These are phyloP conservation scores for Penicillium brasilianum DNA, from an alignment of 2,329 filamentous ascomycete species.

Conservation along the genomic window DNA sequence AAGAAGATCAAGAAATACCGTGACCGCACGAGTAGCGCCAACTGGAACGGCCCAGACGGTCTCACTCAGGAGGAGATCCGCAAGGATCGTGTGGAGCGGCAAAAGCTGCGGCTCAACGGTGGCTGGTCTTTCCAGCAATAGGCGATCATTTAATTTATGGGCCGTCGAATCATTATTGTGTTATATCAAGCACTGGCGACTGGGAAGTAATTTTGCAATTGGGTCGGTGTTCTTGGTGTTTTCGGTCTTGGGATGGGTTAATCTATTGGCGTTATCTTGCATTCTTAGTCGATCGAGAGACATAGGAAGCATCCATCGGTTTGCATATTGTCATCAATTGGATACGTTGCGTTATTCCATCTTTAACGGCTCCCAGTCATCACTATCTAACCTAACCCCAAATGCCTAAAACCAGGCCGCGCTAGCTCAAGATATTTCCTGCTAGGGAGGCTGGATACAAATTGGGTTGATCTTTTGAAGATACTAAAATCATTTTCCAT, in stretches of 20 bases:
- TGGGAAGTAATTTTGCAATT: slow-evolving; percentile 14
- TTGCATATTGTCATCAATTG: slow-evolving; percentile 23
- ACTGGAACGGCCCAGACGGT: slow-evolving; percentile 82
- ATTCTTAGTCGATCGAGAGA: slow-evolving; percentile 17
- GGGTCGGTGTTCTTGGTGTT: slow-evolving; percentile 11
- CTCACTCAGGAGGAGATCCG: slow-evolving; percentile 87
- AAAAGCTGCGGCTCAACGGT: slow-evolving; percentile 79
- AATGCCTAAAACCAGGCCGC: not conserved
- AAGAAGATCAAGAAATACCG: slow-evolving; percentile 90
- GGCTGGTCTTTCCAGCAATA: slow-evolving; percentile 71
- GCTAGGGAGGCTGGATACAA: too few relatives aligned
- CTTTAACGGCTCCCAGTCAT: too few relatives aligned
- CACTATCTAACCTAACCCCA: not conserved
- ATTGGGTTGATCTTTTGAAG: not conserved
- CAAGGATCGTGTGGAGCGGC: slow-evolving; percentile 77
- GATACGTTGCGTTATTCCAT: not conserved
- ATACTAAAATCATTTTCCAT: not conserved
- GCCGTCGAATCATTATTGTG: slow-evolving; percentile 8
- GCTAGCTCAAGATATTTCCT: too few relatives aligned
- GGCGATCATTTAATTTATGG: not conserved
- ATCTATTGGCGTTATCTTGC: slow-evolving; percentile 24
- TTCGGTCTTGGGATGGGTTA: slow-evolving; percentile 15
- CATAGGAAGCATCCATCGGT: slow-evolving; percentile 24
- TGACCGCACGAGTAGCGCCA: slow-evolving; percentile 88
- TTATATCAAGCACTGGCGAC: slow-evolving; percentile 14